A percentile compares a stretch with the other conserved stretches of the same genome.
phyloP scores from a whole-genome alignment of 352 stramenopile genomes.

The Pythium phragmitis region DNA sequence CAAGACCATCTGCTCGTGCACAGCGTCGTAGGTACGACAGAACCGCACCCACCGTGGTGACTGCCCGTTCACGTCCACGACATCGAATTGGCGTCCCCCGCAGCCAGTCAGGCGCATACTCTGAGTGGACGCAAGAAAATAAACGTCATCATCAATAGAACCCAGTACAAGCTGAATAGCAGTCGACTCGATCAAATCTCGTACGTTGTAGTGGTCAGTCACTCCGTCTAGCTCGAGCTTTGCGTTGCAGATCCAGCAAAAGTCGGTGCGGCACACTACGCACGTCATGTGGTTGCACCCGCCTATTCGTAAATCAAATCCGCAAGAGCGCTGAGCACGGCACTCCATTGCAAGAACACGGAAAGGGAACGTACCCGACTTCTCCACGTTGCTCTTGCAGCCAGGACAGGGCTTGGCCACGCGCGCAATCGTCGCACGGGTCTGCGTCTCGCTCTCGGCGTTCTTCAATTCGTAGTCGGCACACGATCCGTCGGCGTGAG shows the following conservation, averaged over 20 bases:
- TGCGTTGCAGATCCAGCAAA: conserved; percentile 88
- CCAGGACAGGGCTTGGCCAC: conserved; percentile 11
- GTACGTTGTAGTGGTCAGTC: background rate
- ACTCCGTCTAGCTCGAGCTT: conserved; percentile 77
- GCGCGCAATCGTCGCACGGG: too few relatives aligned
- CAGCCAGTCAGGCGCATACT: background rate
- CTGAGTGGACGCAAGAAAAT: background rate
- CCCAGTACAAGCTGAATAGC: background rate
- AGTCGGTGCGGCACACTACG: conserved; percentile 73
- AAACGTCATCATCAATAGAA: background rate
- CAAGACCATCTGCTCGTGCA: background rate
- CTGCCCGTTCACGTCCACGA: background rate
- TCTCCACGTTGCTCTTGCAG: conserved; percentile 3
- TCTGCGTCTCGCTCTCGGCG: too few relatives aligned
- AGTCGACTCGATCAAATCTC: background rate
- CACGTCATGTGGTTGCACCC: conserved; percentile 93
- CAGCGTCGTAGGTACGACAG: background rate
- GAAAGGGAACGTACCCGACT: conserved; percentile 7
- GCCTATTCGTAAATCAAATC: conserved; percentile 3
- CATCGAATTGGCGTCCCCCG: conserved; percentile 6
- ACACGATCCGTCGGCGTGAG: background rate
- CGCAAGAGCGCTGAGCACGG: conserved; percentile 10
- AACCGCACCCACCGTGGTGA: background rate
- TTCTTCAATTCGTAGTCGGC: conserved; percentile 18
- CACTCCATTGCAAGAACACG: background rate